phyloP scores from a whole-genome alignment of 495 filamentous ascomycete species.

The Pyrenula aspistea region DNA sequence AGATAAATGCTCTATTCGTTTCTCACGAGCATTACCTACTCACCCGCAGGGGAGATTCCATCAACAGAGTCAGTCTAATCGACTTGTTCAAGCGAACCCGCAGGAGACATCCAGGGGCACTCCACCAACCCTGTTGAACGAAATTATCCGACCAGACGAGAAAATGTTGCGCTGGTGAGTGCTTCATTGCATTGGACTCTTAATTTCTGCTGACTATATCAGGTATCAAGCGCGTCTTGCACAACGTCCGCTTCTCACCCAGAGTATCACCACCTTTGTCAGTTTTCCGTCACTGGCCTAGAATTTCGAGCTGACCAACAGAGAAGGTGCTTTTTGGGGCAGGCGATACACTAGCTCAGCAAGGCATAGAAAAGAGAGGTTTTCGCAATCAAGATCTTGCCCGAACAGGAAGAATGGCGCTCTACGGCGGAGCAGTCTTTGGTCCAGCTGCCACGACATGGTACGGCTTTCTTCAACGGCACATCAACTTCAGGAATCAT shows the following conservation, averaged over 20 bases:
- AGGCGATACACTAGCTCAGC: conserved; percentile 87
- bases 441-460: conserved; percentile 83
- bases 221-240: conserved; percentile 87
- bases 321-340: conserved; percentile 71
- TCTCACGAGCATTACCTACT: too few relatives aligned
- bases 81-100: too few relatives aligned
- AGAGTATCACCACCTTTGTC: conserved; percentile 73
- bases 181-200: conserved; percentile 1
- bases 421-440: conserved; percentile 88
- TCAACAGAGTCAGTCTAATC: too few relatives aligned
- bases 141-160: too few relatives aligned
- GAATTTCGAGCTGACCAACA: neutral
- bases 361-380: conserved; percentile 75
- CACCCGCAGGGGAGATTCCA: too few relatives aligned
- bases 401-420: conserved; percentile 78
- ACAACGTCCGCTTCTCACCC: conserved; percentile 72
- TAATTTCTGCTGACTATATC: conserved; percentile 5
- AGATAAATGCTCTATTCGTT: too few relatives aligned
- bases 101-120: too few relatives aligned
- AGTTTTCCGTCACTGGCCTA: conserved; percentile 8
- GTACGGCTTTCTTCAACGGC: conserved; percentile 68
- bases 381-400: conserved; percentile 66
- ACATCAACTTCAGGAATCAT: conserved; percentile 49
- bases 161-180: conserved; percentile 35
- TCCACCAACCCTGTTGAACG: too few relatives aligned